Evolutionary conservation across 805 yeast species (phyloP).

Genomic region (Teunomyces stri): DNA sequence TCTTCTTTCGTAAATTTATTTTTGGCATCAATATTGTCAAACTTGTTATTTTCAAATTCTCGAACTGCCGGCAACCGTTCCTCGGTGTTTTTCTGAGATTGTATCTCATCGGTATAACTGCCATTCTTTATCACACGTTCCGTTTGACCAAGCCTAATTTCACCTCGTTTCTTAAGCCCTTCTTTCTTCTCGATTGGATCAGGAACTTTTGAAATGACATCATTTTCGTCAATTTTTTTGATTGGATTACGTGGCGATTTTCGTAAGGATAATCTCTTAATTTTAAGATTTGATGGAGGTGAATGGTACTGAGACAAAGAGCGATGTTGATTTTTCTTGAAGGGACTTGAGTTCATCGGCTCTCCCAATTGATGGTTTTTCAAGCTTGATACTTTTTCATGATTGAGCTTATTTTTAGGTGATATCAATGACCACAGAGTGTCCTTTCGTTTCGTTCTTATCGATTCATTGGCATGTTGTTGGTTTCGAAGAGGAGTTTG

Average conservation of each 20-base stretch:
- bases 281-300: slow-evolving; percentile 22
- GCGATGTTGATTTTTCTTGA: background rate
- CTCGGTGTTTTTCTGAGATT: background rate
- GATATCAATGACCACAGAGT: background rate
- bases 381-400: background rate
- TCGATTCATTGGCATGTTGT: background rate
- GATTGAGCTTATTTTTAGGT: background rate
- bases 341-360: background rate
- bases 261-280: slow-evolving; percentile 10
- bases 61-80: background rate
- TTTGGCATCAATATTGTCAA: slow-evolving; percentile 10
- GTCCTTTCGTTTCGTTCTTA: background rate
- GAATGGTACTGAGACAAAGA: slow-evolving; percentile 8
- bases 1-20: slow-evolving; percentile 1
- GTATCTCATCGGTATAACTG: background rate
- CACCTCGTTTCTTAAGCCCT: too few species aligned
- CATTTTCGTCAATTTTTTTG: background rate
- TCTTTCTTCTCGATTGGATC: background rate
- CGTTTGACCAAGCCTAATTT: too few species aligned
- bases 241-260: background rate
- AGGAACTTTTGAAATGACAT: background rate
- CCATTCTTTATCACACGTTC: too few species aligned
- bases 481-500: background rate
- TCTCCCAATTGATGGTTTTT: background rate
- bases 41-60: background rate